Evolutionary conservation across 2,329 filamentous ascomycete genomes (phyloP).

Genomic region (Colletotrichum tabaci): DNA sequence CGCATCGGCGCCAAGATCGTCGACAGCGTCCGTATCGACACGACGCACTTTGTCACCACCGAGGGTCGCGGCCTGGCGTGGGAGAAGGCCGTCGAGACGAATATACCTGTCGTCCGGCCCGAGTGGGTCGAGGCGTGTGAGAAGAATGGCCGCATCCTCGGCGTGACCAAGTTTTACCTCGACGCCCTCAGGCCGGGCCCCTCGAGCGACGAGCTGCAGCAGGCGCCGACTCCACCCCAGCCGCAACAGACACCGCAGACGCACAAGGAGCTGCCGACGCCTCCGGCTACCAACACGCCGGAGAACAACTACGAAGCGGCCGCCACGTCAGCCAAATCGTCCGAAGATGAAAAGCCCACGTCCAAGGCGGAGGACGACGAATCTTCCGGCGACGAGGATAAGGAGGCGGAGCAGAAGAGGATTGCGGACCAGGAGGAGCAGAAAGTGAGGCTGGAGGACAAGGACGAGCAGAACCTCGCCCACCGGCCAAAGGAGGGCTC

Average conservation of each 20-base stretch:
- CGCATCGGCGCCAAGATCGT: slow-evolving; percentile 94
- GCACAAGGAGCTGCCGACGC: slow-evolving; percentile 54
- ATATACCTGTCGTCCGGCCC: slow-evolving; percentile 95
- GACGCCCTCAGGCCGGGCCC: slow-evolving; percentile 76
- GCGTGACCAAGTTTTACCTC: slow-evolving; percentile 95
- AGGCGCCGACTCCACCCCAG: slow-evolving; percentile 48
- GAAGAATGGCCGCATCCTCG: slow-evolving; percentile 90
- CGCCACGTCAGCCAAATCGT: slow-evolving; percentile 31
- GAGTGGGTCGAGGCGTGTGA: slow-evolving; percentile 99
- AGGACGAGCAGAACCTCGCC: slow-evolving; percentile 68
- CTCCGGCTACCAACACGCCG: slow-evolving; percentile 44
- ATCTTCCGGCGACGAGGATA: slow-evolving; percentile 49
- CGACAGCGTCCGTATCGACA: slow-evolving; percentile 93
- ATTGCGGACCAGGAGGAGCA: slow-evolving; percentile 63
- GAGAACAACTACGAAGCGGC: slow-evolving; percentile 48
- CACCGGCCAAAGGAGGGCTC: slow-evolving; percentile 57
- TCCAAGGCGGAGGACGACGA: slow-evolving; percentile 47
- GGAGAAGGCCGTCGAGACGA: slow-evolving; percentile 98
- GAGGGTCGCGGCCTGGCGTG: slow-evolving; percentile 91
- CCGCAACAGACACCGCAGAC: slow-evolving; percentile 42
- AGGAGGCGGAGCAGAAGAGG: slow-evolving; percentile 55
- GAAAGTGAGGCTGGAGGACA: slow-evolving; percentile 70
- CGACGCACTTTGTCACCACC: slow-evolving; percentile 97
- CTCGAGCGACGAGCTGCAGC: slow-evolving; percentile 50
- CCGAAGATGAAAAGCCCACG: slow-evolving; percentile 42